Base-by-base conservation (phyloP, 306 rosid genomes). In the Prunus davidiana region DNA sequence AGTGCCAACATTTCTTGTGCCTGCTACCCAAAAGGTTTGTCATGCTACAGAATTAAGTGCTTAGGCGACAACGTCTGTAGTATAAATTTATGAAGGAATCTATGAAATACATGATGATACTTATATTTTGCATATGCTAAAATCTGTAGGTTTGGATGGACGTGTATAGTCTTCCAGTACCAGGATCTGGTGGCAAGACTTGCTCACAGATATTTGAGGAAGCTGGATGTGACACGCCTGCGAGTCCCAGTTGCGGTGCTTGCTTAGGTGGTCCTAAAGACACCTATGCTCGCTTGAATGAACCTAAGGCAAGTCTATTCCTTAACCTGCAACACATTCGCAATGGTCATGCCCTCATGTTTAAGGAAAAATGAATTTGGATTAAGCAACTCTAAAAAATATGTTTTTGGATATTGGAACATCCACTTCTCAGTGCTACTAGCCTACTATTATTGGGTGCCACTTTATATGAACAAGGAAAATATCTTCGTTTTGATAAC, bases 141-240 rank as follows among this genome's bases (percentile, higher is more conserved):
- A 78, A 79, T 77, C 43, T 77, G 28, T 80, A 92, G 97, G 98
- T 95, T 72, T 95, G 98, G 98, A 85, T 95, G 90, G 98, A 95
- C 61, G 16, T 95, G 15, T 95, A 95, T 66, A 12, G 89, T 73
- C 80, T 92, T 64, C 90, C 89, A 0, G 97, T 95, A 43, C 97
- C 97, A 54, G 97, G 96, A 63, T 87, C 97, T 30, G 97, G 99
- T 57, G 97, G 97, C 25, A 95, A 92, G 88, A 95, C 97, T 71
- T 95, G 97, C 87, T 95, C 98, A 19, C 97, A 92, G 89, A 92
- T 95, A 85, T 95, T 95, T 56, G 97, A 95, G 86, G 98, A 95
- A 88, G 98, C 96, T 78, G 98, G 97, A n/a, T 95, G 99, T 56
- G 98, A 95, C 86, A 84, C 98, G 14, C 98, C 98, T 28, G 96